Evolutionary conservation across 441 rosid species (phyloP), one percentile per base, ranked within the genome.

Genomic region (Erysimum cheiri): DNA sequence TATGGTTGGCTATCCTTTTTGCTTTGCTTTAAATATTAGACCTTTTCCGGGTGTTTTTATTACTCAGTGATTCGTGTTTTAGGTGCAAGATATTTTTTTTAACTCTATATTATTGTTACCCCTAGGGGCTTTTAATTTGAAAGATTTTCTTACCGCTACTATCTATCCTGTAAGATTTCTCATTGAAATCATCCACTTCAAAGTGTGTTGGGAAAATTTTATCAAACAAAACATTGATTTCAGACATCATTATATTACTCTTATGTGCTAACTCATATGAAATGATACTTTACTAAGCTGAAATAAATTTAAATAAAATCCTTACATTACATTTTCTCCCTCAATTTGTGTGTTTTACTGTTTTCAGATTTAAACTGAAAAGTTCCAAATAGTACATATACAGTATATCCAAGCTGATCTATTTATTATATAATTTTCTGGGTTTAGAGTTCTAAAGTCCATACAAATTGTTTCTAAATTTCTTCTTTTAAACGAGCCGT

Each of bases 1-100:
- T 52, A 37, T 72, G 48, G 35, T 49, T 66, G 55, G 40, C 67
- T 73, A 26, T 26, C 29, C 33, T 32, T 26, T 60, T 50, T 40
- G 22, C 8, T 50, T 41, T 50, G 43, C 53, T 57, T 57, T 8
- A 36, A 29, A 37, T 29, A 22, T 58, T 64, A 66, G 68, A 73
- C 67, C 14, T 43, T 59, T 12, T 24, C 4, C 10, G 60, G 60
- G 46, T 72, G 64, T 37, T 17, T 13, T 19, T 37, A 7, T 31
- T 52, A 41, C 67, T 35, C 22, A n/a, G 67, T 49, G 37, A 64
- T 48, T 64, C 44, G 65, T 57, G 71, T 40, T 57, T 53, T 39
- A 39, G 66, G 46, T 48, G 28, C 66, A 39, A 64, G n/a, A 39
- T 46, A 64, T 55, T 26, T 32, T 19, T n/a, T 26, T 35, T 12